Evolutionary conservation across 352 stramenopile genomes (phyloP).

Genomic region (Pythium aphanidermatum): DNA sequence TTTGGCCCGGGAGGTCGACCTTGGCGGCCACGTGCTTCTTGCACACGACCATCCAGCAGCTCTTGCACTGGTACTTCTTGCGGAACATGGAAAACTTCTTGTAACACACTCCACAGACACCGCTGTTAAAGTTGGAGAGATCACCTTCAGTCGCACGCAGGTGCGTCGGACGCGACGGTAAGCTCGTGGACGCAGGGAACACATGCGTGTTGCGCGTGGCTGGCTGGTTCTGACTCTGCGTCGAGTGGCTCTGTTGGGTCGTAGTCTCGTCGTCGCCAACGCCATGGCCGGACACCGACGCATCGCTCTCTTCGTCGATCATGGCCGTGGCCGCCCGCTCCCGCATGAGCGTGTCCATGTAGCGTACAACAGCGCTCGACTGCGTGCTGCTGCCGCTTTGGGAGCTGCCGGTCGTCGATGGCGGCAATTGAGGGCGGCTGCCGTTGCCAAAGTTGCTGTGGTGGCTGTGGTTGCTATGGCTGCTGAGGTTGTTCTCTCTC

Average conservation of each 20-base stretch:
- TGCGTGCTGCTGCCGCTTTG: conserved; percentile 6
- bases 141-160: conserved; percentile 28
- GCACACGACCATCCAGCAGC: conserved; percentile 69
- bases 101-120: conserved; percentile 74
- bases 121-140: conserved; percentile 36
- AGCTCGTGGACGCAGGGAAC: no score
- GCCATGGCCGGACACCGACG: conserved; percentile 5
- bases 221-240: neutral
- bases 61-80: conserved; percentile 84
- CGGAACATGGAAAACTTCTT: conserved; percentile 85
- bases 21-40: conserved; percentile 79
- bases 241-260: no score
- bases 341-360: conserved; percentile 20
- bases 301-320: conserved; percentile 16
- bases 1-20: conserved; percentile 44
- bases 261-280: conserved; percentile 9
- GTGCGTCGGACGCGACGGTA: neutral
- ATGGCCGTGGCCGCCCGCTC: conserved; percentile 6
- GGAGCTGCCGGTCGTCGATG: no score
- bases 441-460: no score
- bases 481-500: no score
- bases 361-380: conserved; percentile 15
- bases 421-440: no score
- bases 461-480: no score
- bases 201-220: no score